phyloP scores from a whole-genome alignment of 179 eudicot genomes.

The Sideroxylon spinosum region DNA sequence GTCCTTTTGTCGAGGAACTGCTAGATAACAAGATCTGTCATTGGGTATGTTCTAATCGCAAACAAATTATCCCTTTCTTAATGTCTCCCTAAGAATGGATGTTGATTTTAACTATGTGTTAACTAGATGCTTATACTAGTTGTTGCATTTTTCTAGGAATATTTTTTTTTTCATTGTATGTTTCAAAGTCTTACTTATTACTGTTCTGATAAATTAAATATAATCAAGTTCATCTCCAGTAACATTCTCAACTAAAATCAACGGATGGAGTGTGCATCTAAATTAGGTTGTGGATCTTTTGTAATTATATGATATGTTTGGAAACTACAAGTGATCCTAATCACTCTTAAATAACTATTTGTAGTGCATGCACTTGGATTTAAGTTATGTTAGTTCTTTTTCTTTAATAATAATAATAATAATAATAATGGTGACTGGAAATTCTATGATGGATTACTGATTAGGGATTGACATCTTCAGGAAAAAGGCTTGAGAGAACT shows the following conservation, averaged over 20 bases:
- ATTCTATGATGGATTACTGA: constrained; percentile 9
- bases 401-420: background rate
- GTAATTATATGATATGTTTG: no score
- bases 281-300: no score
- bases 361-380: background rate
- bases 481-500: constrained; percentile 96
- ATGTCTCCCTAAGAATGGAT: background rate
- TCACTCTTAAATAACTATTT: background rate
- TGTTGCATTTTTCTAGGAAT: background rate
- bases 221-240: no score
- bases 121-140: background rate
- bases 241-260: no score
- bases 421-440: background rate
- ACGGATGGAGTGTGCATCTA: no score
- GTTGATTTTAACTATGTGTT: background rate
- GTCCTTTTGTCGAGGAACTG: constrained; percentile 82
- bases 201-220: no score
- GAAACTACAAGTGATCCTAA: no score
- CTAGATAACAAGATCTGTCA: constrained; percentile 80
- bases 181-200: no score
- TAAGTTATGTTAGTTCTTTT: background rate
- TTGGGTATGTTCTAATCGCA: constrained; percentile 65
- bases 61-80: background rate
- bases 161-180: no score
- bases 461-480: constrained; percentile 35